phyloP scores from a whole-genome alignment of 495 filamentous ascomycete genomes.

The Evansstolkia leycettana region DNA sequence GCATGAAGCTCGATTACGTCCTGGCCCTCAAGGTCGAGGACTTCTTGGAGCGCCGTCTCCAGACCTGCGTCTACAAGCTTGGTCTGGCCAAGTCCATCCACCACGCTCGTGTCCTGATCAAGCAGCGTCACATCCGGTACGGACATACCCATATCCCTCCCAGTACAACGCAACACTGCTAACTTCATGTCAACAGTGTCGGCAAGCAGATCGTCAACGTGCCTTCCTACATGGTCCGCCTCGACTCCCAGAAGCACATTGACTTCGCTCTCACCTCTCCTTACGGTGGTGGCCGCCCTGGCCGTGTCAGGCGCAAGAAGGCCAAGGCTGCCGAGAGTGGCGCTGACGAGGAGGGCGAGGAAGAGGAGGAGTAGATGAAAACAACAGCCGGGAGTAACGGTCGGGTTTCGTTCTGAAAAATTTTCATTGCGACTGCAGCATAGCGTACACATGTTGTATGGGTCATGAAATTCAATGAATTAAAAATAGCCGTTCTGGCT shows the following conservation, averaged over 20 bases:
- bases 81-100: conserved; percentile 99
- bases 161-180: no score
- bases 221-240: conserved; percentile 95
- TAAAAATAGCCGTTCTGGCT: conserved; percentile 27
- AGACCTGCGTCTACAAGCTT: conserved; percentile 99
- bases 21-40: conserved; percentile 95
- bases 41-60: conserved; percentile 97
- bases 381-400: conserved; percentile 23
- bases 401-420: conserved; percentile 32
- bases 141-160: no score
- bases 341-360: conserved; percentile 72
- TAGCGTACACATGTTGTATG: conserved; percentile 32
- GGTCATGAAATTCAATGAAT: conserved; percentile 33
- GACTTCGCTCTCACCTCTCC: conserved; percentile 96
- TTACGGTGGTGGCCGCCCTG: conserved; percentile 92
- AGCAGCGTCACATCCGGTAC: conserved; percentile 93
- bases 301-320: conserved; percentile 98
- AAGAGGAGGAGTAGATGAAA: conserved; percentile 66
- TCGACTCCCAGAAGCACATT: conserved; percentile 99
- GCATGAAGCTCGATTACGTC: conserved; percentile 99
- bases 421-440: conserved; percentile 32
- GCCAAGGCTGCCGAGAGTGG: conserved; percentile 86
- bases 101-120: conserved; percentile 98
- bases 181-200: conserved; percentile 39
- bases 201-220: conserved; percentile 99